These are phyloP conservation scores for Dispira parvispora DNA, from an alignment of 192 early-diverging fungal genomes.

Conservation along the genomic window DNA sequence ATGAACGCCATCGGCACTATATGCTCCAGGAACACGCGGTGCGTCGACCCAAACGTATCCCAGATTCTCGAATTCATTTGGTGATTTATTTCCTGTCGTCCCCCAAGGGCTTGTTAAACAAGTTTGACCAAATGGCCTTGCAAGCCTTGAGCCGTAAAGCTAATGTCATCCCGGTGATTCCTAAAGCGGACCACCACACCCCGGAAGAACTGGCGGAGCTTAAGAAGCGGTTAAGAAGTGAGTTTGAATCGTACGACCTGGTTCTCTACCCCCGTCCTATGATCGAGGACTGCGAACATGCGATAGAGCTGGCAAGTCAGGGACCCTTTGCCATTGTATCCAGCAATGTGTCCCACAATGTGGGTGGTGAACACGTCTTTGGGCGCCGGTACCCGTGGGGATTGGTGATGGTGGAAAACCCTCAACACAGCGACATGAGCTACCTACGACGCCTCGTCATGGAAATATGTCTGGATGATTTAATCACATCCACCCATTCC, in stretches of 20 bases:
- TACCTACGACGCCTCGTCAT: slow-evolving; percentile 53
- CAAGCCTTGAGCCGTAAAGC: slow-evolving; percentile 49
- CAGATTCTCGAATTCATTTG: slow-evolving; percentile 1
- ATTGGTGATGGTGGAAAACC: slow-evolving; percentile 53
- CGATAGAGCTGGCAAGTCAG: slow-evolving; percentile 41
- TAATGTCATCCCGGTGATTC: slow-evolving; percentile 74
- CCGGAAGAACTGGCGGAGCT: slow-evolving; percentile 40
- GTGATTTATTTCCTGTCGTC: background rate
- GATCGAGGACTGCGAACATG: slow-evolving; percentile 48
- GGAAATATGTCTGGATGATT: slow-evolving; percentile 48
- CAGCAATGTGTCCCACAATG: slow-evolving; percentile 45
- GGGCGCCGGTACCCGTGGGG: slow-evolving; percentile 70
- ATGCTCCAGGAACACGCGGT: slow-evolving; percentile 3
- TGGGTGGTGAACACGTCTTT: slow-evolving; percentile 41
- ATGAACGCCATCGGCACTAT: background rate
- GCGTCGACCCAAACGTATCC: background rate
- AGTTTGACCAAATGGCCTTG: slow-evolving; percentile 41
- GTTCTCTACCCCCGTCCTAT: slow-evolving; percentile 54
- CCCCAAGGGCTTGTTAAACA: slow-evolving; percentile 1
- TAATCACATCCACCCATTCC: slow-evolving; percentile 63
- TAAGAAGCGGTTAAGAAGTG: slow-evolving; percentile 44
- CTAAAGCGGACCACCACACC: slow-evolving; percentile 62
- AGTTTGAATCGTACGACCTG: slow-evolving; percentile 47
- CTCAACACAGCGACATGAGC: slow-evolving; percentile 60
- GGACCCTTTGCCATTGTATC: slow-evolving; percentile 76